Percentiles rank a stretch among this genome's conserved stretches.
Evolutionary conservation across 768 basidiomycete species (phyloP).

Genomic region (Tulasnella sp.): DNA sequence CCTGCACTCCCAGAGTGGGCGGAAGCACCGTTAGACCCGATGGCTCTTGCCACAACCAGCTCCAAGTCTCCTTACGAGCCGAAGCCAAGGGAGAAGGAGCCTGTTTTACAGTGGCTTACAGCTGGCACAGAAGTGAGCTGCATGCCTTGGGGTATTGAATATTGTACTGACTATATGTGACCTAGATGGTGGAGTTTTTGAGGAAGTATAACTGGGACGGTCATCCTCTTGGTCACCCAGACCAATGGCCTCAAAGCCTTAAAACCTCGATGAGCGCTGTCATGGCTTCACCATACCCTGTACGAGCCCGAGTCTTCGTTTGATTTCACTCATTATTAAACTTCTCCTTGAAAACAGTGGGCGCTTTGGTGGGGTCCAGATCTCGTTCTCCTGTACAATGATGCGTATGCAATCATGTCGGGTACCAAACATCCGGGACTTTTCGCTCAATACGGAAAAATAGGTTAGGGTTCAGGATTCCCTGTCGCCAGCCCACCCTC

Average conservation of each 20-base stretch:
- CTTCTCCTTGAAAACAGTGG: constrained; percentile 15
- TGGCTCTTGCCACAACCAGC: not conserved
- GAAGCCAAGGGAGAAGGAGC: not conserved
- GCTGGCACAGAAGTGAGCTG: constrained; percentile 4
- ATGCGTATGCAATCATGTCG: constrained; percentile 32
- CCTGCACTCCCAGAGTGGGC: not conserved
- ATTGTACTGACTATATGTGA: not conserved
- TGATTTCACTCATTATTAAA: not conserved
- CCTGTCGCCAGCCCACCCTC: no score
- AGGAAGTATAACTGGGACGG: constrained; percentile 29
- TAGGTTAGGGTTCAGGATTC: not conserved
- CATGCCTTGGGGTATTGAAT: not conserved
- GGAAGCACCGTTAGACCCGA: not conserved
- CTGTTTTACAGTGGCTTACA: not conserved
- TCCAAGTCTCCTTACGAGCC: not conserved
- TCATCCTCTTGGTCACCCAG: constrained; percentile 26
- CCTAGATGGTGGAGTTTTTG: constrained; percentile 28
- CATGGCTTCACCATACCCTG: constrained; percentile 28
- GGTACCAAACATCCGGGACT: constrained; percentile 31
- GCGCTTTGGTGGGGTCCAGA: constrained; percentile 32
- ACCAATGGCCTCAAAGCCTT: constrained; percentile 28
- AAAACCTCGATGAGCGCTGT: constrained; percentile 28
- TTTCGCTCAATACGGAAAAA: constrained; percentile 30
- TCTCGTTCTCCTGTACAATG: constrained; percentile 33
- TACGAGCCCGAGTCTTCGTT: not conserved